Percentiles rank a stretch among this genome's conserved stretches.
These are phyloP conservation scores for Fusarium virguliforme DNA, from an alignment of 2,329 filamentous ascomycete genomes.

Conservation along the genomic window DNA sequence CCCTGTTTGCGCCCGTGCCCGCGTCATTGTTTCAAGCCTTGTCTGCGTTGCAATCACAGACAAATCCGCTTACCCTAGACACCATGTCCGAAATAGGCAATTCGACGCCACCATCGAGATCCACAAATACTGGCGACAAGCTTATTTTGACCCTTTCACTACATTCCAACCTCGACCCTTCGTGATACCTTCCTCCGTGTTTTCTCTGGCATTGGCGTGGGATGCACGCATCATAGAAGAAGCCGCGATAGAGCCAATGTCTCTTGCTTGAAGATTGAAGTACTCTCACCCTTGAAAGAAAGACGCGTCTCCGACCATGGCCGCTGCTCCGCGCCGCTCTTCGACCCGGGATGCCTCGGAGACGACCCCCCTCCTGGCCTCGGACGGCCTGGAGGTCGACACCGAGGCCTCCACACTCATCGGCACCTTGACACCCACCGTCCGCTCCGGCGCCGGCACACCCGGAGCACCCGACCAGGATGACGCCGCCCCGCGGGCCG, in stretches of 20 bases:
- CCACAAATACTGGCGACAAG: conserved; percentile 34
- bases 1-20: not conserved
- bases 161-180: conserved; percentile 4
- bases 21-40: conserved; percentile 3
- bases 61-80: conserved; percentile 27
- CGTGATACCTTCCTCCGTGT: not conserved
- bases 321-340: conserved; percentile 12
- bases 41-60: not conserved
- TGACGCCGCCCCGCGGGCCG: conserved; percentile 10
- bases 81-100: conserved; percentile 29
- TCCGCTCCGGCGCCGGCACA: conserved; percentile 21
- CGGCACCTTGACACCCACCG: conserved; percentile 39
- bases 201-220: not conserved
- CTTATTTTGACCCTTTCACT: not conserved
- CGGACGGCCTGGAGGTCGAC: conserved; percentile 40
- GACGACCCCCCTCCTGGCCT: conserved; percentile 42
- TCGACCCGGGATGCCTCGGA: conserved; percentile 39
- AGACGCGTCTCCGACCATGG: conserved; percentile 26
- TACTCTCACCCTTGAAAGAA: no score
- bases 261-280: not conserved
- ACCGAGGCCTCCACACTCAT: conserved; percentile 50
- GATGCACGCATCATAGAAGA: not conserved
- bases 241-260: not conserved
- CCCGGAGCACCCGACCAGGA: conserved; percentile 25
- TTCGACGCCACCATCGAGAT: conserved; percentile 21